Evolutionary conservation across 768 basidiomycete species (phyloP).

Genomic region (Rhodotorula graminis): DNA sequence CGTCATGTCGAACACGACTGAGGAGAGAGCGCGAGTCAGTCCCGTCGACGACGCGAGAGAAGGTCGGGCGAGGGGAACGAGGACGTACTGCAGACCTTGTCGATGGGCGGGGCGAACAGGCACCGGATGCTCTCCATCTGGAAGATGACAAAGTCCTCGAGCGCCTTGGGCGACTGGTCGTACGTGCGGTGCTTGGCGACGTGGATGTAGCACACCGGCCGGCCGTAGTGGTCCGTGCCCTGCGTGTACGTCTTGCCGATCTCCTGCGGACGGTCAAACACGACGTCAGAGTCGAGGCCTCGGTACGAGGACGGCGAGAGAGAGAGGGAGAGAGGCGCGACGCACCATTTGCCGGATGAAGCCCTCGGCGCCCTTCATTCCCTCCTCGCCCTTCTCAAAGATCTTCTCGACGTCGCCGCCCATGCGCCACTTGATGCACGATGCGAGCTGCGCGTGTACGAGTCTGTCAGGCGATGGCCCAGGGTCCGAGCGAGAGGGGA

Average conservation of each 20-base stretch:
- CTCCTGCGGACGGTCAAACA: background rate
- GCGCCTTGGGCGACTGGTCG: conserved; percentile 30
- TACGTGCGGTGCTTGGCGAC: conserved; percentile 32
- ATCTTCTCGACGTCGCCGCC: conserved; percentile 40
- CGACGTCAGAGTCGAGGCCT: too few relatives aligned
- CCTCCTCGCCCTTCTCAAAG: conserved; percentile 40
- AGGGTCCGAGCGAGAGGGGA: background rate
- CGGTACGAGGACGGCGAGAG: too few relatives aligned
- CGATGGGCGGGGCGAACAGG: conserved; percentile 24
- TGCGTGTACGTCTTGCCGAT: conserved; percentile 39
- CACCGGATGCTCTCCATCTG: conserved; percentile 39
- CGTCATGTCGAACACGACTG: conserved; percentile 39
- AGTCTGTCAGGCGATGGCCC: too few relatives aligned
- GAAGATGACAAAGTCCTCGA: conserved; percentile 37
- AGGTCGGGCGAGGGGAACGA: background rate
- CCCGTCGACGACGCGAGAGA: background rate
- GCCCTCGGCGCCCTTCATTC: conserved; percentile 32
- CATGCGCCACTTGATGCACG: conserved; percentile 42
- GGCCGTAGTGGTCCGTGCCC: conserved; percentile 37
- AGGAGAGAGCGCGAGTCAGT: background rate
- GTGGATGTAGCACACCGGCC: conserved; percentile 38
- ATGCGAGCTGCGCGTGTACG: conserved; percentile 6
- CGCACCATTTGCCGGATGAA: conserved; percentile 40
- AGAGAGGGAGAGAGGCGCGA: rapidly evolving
- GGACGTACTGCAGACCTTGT: conserved; percentile 27